Evolutionary conservation across 75 land plant genomes (phyloP).

Genomic region (Sequoia sempervirens): DNA sequence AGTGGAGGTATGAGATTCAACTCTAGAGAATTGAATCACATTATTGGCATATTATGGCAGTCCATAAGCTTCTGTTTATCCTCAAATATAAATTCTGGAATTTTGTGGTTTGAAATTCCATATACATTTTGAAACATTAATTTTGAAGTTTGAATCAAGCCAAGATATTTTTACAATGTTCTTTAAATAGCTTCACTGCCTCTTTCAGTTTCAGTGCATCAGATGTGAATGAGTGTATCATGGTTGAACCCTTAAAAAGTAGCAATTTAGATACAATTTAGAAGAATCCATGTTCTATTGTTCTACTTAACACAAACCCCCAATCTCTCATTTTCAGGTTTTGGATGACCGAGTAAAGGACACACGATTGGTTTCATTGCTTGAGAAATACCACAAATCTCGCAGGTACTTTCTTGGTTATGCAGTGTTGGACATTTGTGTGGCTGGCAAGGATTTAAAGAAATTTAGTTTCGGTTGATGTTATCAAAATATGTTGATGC

Average conservation of each 20-base stretch:
- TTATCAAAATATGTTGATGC: background rate
- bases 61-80: background rate
- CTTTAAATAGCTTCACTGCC: background rate
- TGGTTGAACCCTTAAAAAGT: background rate
- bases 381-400: conserved; percentile 71
- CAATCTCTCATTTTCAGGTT: conserved; percentile 35
- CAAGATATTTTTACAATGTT: background rate
- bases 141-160: background rate
- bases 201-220: background rate
- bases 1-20: conserved; percentile 64
- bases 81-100: conserved; percentile 1
- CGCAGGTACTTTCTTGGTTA: conserved; percentile 24
- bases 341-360: conserved; percentile 60
- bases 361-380: conserved; percentile 49
- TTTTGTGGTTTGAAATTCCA: background rate
- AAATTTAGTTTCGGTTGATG: background rate
- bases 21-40: background rate
- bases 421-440: background rate
- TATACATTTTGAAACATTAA: background rate
- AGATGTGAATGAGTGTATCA: background rate
- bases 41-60: background rate
- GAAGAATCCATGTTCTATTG: background rate
- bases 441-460: background rate
- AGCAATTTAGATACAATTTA: background rate
- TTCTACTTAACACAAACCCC: background rate